phyloP scores from a whole-genome alignment of 2,329 filamentous ascomycete genomes.

The Fusarium udum region DNA sequence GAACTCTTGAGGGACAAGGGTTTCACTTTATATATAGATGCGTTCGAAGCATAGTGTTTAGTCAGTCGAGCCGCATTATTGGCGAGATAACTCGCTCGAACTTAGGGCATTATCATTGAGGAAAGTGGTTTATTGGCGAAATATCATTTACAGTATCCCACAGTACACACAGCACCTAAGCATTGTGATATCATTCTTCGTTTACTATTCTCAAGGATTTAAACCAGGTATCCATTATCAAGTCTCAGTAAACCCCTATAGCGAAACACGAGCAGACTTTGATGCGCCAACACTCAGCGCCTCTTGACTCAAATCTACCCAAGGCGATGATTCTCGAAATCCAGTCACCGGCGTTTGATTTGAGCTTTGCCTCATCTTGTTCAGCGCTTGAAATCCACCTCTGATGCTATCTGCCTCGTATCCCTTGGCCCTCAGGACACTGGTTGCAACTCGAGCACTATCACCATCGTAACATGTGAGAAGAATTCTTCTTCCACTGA shows the following conservation, averaged over 20 bases:
- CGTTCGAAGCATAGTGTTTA: no score
- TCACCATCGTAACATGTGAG: conserved; percentile 65
- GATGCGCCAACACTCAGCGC: neutral
- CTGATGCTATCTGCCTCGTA: conserved; percentile 57
- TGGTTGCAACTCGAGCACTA: conserved; percentile 62
- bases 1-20: neutral
- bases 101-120: neutral
- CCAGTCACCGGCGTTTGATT: neutral
- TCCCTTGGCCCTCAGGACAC: conserved; percentile 61
- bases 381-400: conserved; percentile 59
- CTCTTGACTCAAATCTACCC: conserved; percentile 12
- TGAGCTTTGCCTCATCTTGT: conserved; percentile 23
- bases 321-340: conserved; percentile 1
- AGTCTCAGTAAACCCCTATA: neutral
- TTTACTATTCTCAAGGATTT: neutral
- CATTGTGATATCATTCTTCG: no score
- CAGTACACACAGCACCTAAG: no score
- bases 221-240: neutral
- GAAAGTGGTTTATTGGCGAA: no score
- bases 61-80: neutral
- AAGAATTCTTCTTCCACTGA: conserved; percentile 51
- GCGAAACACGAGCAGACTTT: conserved; percentile 9
- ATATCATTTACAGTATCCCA: neutral
- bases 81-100: neutral
- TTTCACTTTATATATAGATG: no score